Base-by-base conservation (phyloP, 2,329 filamentous ascomycete species). In the Mycogone perniciosa region DNA sequence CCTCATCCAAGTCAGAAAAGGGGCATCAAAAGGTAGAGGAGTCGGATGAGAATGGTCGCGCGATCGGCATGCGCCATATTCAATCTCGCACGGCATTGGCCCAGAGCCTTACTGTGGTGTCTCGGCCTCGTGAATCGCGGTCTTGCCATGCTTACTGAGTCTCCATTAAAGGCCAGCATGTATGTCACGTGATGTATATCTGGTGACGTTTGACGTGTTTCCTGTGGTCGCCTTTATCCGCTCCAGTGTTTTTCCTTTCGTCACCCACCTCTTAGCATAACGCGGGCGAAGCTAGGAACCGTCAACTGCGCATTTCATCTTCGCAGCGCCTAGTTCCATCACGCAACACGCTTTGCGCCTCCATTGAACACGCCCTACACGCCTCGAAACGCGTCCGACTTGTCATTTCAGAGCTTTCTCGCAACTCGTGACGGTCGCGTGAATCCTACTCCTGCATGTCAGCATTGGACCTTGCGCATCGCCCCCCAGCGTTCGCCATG, bases 151-250 rank as follows among this genome's bases (percentile, higher is more conserved):
- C 45, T 52, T 52, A 49, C 44, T 44, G 40, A 44, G 35, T 45
- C 46, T 46, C 40, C 40, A 39, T 49, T 49, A 44, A 53, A 42
- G 33, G 31, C 50, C 41, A 46, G 29, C 33, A n/a, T 31, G 26
- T 30, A 8, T 4, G 39, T 68, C 66, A 68, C 66, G 66, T 68
- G 66, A 68, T 45, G 6, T 31, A 26, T 34, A 56, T 55, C 53
- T 57, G 58, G 66, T 68, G 66, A 68, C 66, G 66, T 69, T 61
- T 64, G 59, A 63, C 63, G 59, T 60, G 57, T 57, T 63, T 62
- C 59, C 63, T 59, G 56, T 57, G 54, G 56, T 59, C 59, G 57
- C 60, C 62, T 61, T 62, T 60, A 61, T 64, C 58, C 61, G 52
- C 57, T 60, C 60, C 60, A 56, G 59, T 60, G 59, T 66, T 68